These are phyloP conservation scores for Ananas comosus DNA, from an alignment of 176 grass and related monocot genomes.

Conservation along the genomic window DNA sequence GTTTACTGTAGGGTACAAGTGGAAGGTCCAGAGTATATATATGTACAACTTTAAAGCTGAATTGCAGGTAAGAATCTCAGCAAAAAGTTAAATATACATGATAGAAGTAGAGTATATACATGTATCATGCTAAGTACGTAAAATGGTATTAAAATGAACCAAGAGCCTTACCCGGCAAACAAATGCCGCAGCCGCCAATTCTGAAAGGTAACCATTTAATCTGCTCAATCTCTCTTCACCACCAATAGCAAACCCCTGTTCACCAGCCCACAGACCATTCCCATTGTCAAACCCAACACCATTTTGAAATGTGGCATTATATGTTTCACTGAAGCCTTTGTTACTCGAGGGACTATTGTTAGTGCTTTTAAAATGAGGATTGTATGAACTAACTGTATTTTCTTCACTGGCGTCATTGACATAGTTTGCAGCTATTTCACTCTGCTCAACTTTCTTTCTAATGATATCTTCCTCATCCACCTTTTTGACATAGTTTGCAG, in stretches of 20 bases:
- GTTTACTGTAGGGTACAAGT: neutral
- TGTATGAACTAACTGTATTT: neutral
- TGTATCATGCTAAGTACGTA: neutral
- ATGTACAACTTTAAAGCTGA: neutral
- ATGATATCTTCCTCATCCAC: slow-evolving; percentile 14
- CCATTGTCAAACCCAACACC: slow-evolving; percentile 51
- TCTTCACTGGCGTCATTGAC: slow-evolving; percentile 26
- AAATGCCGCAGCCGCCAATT: slow-evolving; percentile 46
- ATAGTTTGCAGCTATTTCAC: slow-evolving; percentile 40
- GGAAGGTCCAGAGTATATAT: neutral
- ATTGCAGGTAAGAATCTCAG: neutral
- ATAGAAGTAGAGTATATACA: neutral
- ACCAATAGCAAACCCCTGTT: slow-evolving; percentile 47
- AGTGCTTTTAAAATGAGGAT: slow-evolving; percentile 3
- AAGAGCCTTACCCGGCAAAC: slow-evolving; percentile 38
- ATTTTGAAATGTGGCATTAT: slow-evolving; percentile 38
- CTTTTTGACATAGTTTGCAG: slow-evolving; percentile 38
- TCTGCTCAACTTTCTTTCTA: neutral
- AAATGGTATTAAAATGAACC: neutral
- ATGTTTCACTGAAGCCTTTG: slow-evolving; percentile 15
- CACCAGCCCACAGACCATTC: slow-evolving; percentile 37
- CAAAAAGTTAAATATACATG: neutral
- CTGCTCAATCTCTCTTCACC: slow-evolving; percentile 37
- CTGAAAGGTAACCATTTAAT: slow-evolving; percentile 42
- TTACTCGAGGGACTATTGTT: neutral